Base-by-base conservation (phyloP, 306 rosid species). In the Vigna trinervia region DNA sequence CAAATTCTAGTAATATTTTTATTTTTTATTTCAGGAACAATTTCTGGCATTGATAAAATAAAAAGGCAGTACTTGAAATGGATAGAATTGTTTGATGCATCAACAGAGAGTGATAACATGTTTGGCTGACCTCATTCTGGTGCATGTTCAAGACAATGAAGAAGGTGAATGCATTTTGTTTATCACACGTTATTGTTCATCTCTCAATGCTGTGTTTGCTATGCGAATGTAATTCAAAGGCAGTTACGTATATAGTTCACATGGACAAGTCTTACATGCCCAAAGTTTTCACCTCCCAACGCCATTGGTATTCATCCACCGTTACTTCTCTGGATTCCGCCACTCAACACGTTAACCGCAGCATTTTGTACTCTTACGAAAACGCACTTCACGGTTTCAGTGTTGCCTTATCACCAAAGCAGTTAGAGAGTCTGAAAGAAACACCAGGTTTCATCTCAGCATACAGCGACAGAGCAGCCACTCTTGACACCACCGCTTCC, bases 371-470 rank as follows among this genome's bases (percentile, higher is more conserved):
- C 68, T 61, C 45, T 1, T 61, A 61, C 23, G 23, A 61, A 0
- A 34, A 61, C 23, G 68, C 68, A 61, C 68, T 61, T 34, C 13
- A 61, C 23, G 68, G 68, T 43, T 61, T 61, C 68, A 61, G 68
- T 6, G 68, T 15, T 6, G 5, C 68, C 1, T 8, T 61, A 0
- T 13, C 68, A 15, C 46, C 5, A 61, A 5, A 15, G 2, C 3
- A 61, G n/a, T 14, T 61, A 43, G 46, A 32, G 13, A 13, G 5
- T 6, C 23, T 61, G 1, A 61, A 61, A 20, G 12, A 34, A 34
- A 34, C 68, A 20, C 68, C 12, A 15, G 68, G 68, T 15, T 61
- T 61, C 46, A 61, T 61, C 68, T 61, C 46, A 32, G 68, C 68
- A 61, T 34, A 61, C 68, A 34, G 46, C 34, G 68, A 61, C 45